Percentiles rank a stretch among this genome's conserved stretches.
Conservation (phyloP, 2,329 filamentous ascomycete genomes). For the Nemania diffusa region DNA sequence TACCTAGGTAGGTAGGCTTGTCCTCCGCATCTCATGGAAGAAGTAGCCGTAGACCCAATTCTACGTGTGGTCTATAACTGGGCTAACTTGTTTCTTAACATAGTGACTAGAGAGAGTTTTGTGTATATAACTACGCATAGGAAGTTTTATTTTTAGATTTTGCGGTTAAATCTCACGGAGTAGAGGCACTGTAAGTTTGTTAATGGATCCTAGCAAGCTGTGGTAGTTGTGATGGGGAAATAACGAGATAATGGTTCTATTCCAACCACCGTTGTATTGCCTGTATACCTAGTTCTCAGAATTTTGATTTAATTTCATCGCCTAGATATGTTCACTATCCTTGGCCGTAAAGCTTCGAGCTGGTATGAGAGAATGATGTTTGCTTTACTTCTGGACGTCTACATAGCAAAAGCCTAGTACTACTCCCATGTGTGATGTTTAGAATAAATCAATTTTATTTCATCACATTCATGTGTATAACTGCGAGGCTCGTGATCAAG, state of each 20-base stretch:
- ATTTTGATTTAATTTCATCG: not conserved
- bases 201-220: too few species aligned
- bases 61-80: not conserved
- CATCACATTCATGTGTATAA: constrained; percentile 5
- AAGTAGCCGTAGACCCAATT: not conserved
- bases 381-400: not conserved
- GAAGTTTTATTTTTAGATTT: too few species aligned
- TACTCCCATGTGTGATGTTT: not conserved
- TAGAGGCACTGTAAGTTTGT: too few species aligned
- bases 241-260: too few species aligned
- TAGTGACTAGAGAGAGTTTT: too few species aligned
- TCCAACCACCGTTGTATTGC: too few species aligned
- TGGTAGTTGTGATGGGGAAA: too few species aligned
- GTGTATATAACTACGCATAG: too few species aligned
- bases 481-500: not conserved
- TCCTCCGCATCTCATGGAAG: too few species aligned
- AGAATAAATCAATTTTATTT: constrained; percentile 14
- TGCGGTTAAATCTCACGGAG: too few species aligned
- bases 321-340: not conserved
- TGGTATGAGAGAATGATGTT: not conserved
- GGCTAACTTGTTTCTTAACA: too few species aligned
- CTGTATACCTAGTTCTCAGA: too few species aligned
- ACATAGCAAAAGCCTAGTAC: not conserved
- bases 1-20: not conserved
- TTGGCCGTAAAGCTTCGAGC: not conserved